Evolutionary conservation across 2,329 filamentous ascomycete species (phyloP).

Genomic region (Pseudohalonectria lignicola): DNA sequence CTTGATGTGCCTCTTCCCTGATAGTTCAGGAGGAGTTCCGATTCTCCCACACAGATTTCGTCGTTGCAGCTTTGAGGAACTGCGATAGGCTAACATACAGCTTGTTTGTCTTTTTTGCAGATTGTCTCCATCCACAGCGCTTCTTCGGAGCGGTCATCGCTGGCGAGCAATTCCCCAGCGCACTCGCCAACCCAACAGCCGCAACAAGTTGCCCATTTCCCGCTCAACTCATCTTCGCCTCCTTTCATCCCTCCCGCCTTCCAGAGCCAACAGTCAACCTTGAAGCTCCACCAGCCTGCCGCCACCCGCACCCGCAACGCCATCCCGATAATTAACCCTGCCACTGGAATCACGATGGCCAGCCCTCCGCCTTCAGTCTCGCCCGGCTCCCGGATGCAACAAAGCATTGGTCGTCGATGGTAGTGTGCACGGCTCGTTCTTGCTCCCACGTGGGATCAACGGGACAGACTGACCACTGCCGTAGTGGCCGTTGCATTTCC

Average conservation of each 20-base stretch:
- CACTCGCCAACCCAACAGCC: constrained; percentile 74
- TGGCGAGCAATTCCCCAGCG: constrained; percentile 89
- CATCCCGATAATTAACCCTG: constrained; percentile 95
- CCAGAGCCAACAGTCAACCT: constrained; percentile 51
- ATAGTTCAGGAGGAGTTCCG: too few species aligned
- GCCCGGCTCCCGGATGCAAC: constrained; percentile 46
- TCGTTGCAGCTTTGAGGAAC: too few species aligned
- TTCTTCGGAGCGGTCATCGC: constrained; percentile 82
- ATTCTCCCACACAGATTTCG: too few species aligned
- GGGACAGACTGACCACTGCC: constrained; percentile 20
- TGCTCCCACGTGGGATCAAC: constrained; percentile 21
- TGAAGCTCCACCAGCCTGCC: constrained; percentile 85
- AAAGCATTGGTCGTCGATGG: constrained; percentile 41
- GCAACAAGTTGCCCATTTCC: constrained; percentile 68
- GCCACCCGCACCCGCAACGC: constrained; percentile 86
- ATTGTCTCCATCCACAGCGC: constrained; percentile 84
- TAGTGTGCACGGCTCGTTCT: constrained; percentile 24
- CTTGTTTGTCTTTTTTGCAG: constrained; percentile 36
- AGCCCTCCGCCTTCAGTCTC: constrained; percentile 67
- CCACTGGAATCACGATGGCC: constrained; percentile 76
- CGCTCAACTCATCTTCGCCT: constrained; percentile 56
- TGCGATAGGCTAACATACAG: background rate
- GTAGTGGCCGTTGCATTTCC: constrained; percentile 24
- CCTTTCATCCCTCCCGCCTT: constrained; percentile 55
- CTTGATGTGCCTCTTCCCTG: too few species aligned